A percentile compares a stretch with the other conserved stretches of the same genome.
phyloP scores from a whole-genome alignment of 2,329 filamentous ascomycete species.

The Claviceps sp. region DNA sequence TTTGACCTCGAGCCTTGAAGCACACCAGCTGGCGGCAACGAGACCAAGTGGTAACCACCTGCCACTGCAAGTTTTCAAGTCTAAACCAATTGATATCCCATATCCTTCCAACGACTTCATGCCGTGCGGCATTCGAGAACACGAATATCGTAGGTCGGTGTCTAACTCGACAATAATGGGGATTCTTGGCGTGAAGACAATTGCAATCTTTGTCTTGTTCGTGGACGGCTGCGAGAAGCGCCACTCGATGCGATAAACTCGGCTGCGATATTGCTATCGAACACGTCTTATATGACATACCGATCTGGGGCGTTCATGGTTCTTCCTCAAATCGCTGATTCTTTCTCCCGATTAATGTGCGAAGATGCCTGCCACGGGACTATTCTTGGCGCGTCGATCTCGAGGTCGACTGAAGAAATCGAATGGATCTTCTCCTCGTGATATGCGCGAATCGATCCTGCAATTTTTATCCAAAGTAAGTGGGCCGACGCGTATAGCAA shows the following conservation, averaged over 20 bases:
- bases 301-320: conserved; percentile 41
- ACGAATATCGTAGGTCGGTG: not conserved
- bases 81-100: not conserved
- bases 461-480: conserved; percentile 1
- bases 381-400: not conserved
- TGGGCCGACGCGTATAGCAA: not conserved
- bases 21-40: not conserved
- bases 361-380: not conserved
- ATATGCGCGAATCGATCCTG: not conserved
- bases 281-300: conserved; percentile 23
- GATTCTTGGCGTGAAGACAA: not conserved
- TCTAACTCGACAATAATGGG: not conserved
- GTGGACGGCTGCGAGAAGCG: not conserved
- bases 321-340: conserved; percentile 15
- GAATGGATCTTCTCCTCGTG: not conserved
- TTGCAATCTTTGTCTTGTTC: not conserved
- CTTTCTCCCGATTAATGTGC: not conserved
- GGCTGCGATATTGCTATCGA: not conserved
- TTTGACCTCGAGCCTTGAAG: not conserved
- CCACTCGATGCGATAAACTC: not conserved
- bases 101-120: not conserved
- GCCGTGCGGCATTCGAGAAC: not conserved
- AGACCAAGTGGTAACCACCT: not conserved
- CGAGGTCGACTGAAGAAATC: not conserved
- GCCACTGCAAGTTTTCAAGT: not conserved